Conservation (phyloP, 2,329 filamentous ascomycete genomes). For the Curvularia sp. region DNA sequence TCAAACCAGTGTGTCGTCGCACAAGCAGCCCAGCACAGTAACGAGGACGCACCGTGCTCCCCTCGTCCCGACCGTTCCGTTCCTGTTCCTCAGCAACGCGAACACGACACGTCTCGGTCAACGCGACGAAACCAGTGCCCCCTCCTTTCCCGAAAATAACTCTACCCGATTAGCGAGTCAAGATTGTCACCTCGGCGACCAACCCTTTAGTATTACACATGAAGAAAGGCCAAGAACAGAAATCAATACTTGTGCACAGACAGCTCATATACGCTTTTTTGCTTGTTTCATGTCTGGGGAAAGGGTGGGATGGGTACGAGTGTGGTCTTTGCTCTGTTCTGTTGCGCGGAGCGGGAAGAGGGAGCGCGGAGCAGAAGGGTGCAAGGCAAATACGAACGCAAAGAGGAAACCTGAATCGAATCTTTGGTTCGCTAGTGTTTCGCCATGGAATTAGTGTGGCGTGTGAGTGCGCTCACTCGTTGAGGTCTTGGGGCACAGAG, state of each 20-base stretch:
- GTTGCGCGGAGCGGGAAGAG: too few species aligned
- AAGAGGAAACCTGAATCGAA: not conserved
- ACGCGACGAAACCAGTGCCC: not conserved
- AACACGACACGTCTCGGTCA: constrained; percentile 12
- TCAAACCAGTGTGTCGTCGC: constrained; percentile 6
- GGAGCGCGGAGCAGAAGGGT: not conserved
- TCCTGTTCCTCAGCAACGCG: constrained; percentile 12
- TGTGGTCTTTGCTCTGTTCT: not conserved
- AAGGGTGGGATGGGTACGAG: not conserved
- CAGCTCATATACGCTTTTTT: not conserved
- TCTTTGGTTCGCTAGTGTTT: not conserved
- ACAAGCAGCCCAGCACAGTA: constrained; percentile 4
- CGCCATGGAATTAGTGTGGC: not conserved
- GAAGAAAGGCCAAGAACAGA: not conserved
- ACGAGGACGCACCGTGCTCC: constrained; percentile 2
- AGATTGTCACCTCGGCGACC: constrained; percentile 1
- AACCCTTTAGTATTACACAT: not conserved
- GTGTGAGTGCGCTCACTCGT: too few species aligned
- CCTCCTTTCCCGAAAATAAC: not conserved
- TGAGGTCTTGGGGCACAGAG: too few species aligned
- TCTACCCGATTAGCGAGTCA: not conserved
- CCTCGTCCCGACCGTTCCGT: not conserved
- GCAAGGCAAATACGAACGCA: not conserved
- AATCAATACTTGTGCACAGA: not conserved
- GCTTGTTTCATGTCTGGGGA: not conserved